phyloP scores from a whole-genome alignment of 2,329 filamentous ascomycete species.

The Xylariaceae sp. region DNA sequence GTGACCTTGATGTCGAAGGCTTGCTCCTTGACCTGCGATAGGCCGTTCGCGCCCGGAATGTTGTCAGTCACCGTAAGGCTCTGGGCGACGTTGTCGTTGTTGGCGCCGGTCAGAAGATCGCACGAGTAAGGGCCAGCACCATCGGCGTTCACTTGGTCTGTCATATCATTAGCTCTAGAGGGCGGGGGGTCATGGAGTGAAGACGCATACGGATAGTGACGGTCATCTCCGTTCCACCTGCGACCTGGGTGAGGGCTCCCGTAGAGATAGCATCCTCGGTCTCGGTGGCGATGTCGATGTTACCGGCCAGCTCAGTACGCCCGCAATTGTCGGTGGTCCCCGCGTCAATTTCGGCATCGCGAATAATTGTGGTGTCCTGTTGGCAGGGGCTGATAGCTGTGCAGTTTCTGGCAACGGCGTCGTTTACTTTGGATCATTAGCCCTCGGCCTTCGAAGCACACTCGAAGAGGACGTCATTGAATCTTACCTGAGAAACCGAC shows the following conservation, averaged over 20 bases:
- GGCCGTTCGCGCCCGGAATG: conserved; percentile 52
- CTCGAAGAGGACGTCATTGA: conserved; percentile 1
- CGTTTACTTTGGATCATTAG: conserved; percentile 5
- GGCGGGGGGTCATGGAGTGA: too few relatives aligned
- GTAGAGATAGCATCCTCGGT: conserved; percentile 48
- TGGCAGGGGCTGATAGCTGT: conserved; percentile 62
- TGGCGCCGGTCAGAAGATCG: conserved; percentile 35
- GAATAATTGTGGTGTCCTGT: conserved; percentile 60
- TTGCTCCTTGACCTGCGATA: conserved; percentile 51
- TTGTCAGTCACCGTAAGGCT: conserved; percentile 54
- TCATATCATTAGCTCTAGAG: background rate
- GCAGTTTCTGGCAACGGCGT: conserved; percentile 55
- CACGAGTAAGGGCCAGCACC: conserved; percentile 52
- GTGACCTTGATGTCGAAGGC: conserved; percentile 53
- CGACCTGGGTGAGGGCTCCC: conserved; percentile 44
- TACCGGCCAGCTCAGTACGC: conserved; percentile 55
- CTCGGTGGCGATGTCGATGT: conserved; percentile 57
- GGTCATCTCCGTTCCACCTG: conserved; percentile 38
- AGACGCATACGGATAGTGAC: conserved; percentile 40
- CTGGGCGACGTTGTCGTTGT: conserved; percentile 38
- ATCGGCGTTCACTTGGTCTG: conserved; percentile 49
- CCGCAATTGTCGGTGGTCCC: conserved; percentile 58
- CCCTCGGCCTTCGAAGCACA: background rate
- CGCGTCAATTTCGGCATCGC: conserved; percentile 47
- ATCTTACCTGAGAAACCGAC: conserved; percentile 49